Evolutionary conservation across 78 protist species (phyloP).

Genomic region (Dictyostelium capitatum): DNA sequence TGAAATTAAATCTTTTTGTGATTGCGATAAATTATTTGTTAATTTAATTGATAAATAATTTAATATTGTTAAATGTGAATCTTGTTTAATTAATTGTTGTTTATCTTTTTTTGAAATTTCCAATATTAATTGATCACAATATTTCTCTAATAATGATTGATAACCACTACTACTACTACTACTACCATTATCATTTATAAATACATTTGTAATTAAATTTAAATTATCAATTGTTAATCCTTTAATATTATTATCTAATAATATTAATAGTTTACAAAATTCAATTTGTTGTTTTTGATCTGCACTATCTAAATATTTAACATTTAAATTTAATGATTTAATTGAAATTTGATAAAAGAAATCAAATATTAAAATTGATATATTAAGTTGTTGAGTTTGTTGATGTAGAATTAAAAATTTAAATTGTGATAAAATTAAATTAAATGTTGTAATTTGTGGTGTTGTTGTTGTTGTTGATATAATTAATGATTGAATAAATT

Average conservation of each 20-base stretch:
- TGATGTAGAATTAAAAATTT: neutral
- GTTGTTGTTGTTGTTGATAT: neutral
- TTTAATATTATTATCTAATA: neutral
- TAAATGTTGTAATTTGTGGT: neutral
- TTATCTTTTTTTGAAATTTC: conserved; percentile 21
- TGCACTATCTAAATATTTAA: too few species aligned
- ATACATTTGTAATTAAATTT: conserved; percentile 4
- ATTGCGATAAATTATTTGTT: neutral
- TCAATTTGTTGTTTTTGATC: neutral
- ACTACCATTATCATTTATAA: neutral
- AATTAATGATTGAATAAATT: neutral
- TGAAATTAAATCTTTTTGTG: neutral
- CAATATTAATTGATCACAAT: neutral
- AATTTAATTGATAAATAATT: neutral
- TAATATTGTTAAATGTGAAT: conserved; percentile 1
- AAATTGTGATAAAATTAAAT: neutral
- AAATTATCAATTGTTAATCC: neutral
- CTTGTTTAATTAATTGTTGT: conserved; percentile 3
- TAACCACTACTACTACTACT: neutral
- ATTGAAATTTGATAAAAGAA: neutral
- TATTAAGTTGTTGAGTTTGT: too few species aligned
- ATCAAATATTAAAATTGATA: neutral
- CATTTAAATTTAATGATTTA: neutral
- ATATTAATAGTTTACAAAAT: conserved; percentile 2
- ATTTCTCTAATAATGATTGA: neutral